These are phyloP conservation scores for Lepidium africanum DNA, from an alignment of 345 rosid genomes.

Conservation along the genomic window DNA sequence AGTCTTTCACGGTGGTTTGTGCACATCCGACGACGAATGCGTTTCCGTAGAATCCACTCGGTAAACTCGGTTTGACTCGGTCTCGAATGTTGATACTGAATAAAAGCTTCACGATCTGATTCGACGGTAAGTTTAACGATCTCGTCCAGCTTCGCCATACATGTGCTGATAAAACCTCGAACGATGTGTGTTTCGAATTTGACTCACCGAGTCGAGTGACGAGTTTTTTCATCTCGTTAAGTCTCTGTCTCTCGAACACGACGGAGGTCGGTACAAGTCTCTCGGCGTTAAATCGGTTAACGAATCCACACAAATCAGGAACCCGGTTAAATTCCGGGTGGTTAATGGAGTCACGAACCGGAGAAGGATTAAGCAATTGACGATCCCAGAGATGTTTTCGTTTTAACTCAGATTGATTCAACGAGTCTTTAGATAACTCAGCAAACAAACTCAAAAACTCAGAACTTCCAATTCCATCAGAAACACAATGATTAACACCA, in stretches of 20 bases:
- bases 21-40: constrained; percentile 82
- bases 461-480: constrained; percentile 70
- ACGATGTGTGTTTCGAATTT: constrained; percentile 40
- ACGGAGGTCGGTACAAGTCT: constrained; percentile 55
- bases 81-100: constrained; percentile 60
- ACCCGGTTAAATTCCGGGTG: constrained; percentile 56
- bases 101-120: constrained; percentile 59
- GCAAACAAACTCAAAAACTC: constrained; percentile 65
- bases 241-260: constrained; percentile 32
- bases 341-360: constrained; percentile 21
- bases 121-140: constrained; percentile 53
- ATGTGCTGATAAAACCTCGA: constrained; percentile 76
- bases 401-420: constrained; percentile 12
- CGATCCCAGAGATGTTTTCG: constrained; percentile 71
- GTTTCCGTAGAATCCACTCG: constrained; percentile 74
- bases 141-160: constrained; percentile 87
- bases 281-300: constrained; percentile 49
- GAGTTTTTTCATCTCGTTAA: constrained; percentile 46
- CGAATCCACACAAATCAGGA: constrained; percentile 57
- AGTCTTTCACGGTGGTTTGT: constrained; percentile 46
- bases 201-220: constrained; percentile 33
- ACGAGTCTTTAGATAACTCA: constrained; percentile 32
- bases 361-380: constrained; percentile 43
- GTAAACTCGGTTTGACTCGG: constrained; percentile 67
- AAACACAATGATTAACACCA: constrained; percentile 64